Percentiles rank a stretch among this genome's conserved stretches.
These are phyloP conservation scores for Colletotrichum filicis DNA, from an alignment of 2,329 filamentous ascomycete genomes.

Conservation along the genomic window DNA sequence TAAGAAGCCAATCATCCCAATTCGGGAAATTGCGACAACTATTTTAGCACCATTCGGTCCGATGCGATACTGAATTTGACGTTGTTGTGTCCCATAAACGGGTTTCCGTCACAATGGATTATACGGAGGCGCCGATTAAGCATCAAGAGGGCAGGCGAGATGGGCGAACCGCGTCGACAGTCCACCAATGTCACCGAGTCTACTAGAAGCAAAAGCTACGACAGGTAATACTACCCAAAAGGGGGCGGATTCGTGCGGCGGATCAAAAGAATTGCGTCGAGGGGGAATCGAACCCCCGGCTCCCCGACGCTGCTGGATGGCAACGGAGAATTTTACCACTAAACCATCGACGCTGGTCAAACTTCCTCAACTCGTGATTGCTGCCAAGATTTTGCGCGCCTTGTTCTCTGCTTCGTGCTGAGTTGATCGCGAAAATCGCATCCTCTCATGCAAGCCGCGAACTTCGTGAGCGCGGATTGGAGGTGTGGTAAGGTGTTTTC, in stretches of 20 bases:
- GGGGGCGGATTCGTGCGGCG: no score
- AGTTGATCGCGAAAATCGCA: background rate
- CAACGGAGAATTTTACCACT: conserved; percentile 36
- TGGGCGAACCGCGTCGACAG: no score
- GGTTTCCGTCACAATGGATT: background rate
- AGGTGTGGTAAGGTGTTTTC: no score
- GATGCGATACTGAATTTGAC: background rate
- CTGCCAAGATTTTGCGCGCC: accelerated
- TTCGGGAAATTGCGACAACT: background rate
- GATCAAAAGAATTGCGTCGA: background rate
- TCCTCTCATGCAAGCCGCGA: no score
- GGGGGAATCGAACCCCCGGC: conserved; percentile 5
- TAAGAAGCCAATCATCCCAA: background rate
- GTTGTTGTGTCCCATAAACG: background rate
- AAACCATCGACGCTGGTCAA: conserved; percentile 20
- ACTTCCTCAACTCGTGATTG: background rate
- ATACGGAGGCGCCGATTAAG: background rate
- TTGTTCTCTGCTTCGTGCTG: accelerated
- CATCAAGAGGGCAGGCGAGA: background rate
- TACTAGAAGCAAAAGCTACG: background rate
- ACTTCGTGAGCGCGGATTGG: no score
- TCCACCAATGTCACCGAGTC: no score
- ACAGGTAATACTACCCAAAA: no score
- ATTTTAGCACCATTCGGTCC: background rate
- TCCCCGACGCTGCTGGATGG: conserved; percentile 33